phyloP scores from a whole-genome alignment of 179 eudicot species.

The Corrigiola litoralis region DNA sequence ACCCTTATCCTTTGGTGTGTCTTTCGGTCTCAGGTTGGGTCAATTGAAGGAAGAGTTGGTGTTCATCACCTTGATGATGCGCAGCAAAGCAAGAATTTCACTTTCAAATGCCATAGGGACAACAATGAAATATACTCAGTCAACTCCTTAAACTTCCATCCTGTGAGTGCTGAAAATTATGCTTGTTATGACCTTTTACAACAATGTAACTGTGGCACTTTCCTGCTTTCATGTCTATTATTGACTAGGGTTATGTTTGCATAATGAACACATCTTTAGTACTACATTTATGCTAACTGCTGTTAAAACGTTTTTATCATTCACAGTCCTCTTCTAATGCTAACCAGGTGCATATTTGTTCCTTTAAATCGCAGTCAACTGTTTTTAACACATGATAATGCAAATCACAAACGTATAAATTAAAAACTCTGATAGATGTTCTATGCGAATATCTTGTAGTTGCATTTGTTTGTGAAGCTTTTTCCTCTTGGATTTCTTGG shows the following conservation, averaged over 20 bases:
- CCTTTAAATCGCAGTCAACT: too few species aligned
- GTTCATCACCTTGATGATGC: slow-evolving; percentile 95
- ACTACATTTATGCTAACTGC: not conserved
- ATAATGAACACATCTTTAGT: not conserved
- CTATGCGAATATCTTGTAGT: not conserved
- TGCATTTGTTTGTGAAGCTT: not conserved
- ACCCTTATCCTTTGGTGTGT: not conserved
- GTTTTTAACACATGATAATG: too few species aligned
- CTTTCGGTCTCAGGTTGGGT: slow-evolving; percentile 62
- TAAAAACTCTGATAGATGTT: not conserved
- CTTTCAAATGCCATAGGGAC: slow-evolving; percentile 95
- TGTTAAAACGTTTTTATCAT: not conserved
- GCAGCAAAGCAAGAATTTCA: slow-evolving; percentile 77
- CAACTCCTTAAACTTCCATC: slow-evolving; percentile 83
- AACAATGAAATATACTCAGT: slow-evolving; percentile 71
- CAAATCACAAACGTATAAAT: too few species aligned
- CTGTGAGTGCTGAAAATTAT: slow-evolving; percentile 45
- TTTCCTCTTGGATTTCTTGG: not conserved
- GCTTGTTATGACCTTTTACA: not conserved
- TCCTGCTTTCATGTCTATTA: not conserved
- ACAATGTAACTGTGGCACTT: not conserved
- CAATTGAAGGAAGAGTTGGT: slow-evolving; percentile 97
- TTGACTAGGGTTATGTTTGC: not conserved
- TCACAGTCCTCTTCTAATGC: too few species aligned
- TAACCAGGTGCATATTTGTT: too few species aligned